phyloP scores from a whole-genome alignment of 371 early-diverging fungal genomes.

The Apophysomyces ossiformis region DNA sequence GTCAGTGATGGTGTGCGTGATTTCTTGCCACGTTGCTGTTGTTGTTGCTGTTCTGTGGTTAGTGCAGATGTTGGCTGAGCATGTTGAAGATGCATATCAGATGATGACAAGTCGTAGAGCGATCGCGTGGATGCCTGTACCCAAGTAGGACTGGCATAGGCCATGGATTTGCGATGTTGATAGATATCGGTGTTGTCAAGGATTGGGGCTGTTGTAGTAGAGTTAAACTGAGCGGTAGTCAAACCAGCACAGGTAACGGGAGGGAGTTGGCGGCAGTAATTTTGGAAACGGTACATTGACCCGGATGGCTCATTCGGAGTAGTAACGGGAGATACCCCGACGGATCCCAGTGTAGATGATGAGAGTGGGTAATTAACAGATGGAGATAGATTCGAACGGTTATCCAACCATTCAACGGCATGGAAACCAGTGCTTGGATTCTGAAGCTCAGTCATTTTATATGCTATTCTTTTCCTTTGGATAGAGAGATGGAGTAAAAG shows the following conservation, averaged over 20 bases:
- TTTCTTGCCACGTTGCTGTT: not conserved
- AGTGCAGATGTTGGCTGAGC: conserved; percentile 9
- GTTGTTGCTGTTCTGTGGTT: conserved; percentile 6
- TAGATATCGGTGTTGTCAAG: conserved; percentile 7
- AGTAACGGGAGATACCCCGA: conserved; percentile 1
- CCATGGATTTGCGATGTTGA: conserved; percentile 9
- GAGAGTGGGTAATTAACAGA: not conserved
- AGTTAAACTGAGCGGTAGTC: conserved; percentile 87
- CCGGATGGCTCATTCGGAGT: conserved; percentile 5
- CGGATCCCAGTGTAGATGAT: not conserved
- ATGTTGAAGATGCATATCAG: conserved; percentile 7
- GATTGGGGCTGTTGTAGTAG: conserved; percentile 7
- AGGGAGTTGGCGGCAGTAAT: conserved; percentile 22
- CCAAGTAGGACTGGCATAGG: conserved; percentile 4
- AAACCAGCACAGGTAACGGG: conserved; percentile 19
- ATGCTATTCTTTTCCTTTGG: not conserved
- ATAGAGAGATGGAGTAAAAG: not conserved
- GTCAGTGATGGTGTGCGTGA: conserved; percentile 9
- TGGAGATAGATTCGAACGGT: not conserved
- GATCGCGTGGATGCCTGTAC: not conserved
- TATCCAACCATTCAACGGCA: conserved; percentile 18
- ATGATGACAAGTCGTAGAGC: conserved; percentile 6
- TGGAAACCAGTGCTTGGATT: conserved; percentile 22
- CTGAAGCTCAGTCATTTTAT: conserved; percentile 19
- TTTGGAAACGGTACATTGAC: conserved; percentile 14